These are phyloP conservation scores for Colletotrichum zoysiae DNA, from an alignment of 2,329 filamentous ascomycete genomes.

Conservation along the genomic window DNA sequence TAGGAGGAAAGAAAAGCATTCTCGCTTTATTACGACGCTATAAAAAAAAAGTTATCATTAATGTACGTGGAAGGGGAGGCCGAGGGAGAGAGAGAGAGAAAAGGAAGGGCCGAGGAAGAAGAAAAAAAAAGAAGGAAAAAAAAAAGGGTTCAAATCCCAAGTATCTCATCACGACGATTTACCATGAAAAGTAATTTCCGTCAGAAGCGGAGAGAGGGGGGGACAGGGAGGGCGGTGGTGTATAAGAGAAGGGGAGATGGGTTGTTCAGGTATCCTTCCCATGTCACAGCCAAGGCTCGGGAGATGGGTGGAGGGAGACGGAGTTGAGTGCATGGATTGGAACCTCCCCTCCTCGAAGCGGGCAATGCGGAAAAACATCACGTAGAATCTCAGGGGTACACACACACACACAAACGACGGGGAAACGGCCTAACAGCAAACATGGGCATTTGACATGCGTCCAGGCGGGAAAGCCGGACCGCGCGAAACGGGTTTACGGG, in stretches of 20 bases:
- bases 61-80: neutral
- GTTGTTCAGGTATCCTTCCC: constrained; percentile 27
- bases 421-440: neutral
- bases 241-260: constrained; percentile 29
- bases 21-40: neutral
- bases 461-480: constrained; percentile 3
- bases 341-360: neutral
- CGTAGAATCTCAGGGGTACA: constrained; percentile 7
- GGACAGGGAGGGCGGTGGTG: constrained; percentile 24
- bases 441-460: neutral
- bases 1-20: neutral
- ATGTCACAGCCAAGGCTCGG: neutral
- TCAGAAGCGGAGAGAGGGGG: neutral
- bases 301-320: too few species aligned
- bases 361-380: neutral
- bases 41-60: constrained; percentile 7
- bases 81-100: constrained; percentile 13
- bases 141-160: neutral
- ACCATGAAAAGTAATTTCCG: constrained; percentile 14
- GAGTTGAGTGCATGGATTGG: neutral
- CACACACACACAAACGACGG: neutral
- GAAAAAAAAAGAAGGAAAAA: neutral
- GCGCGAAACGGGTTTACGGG: neutral
- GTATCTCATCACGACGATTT: neutral
- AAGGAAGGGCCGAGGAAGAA: neutral